phyloP scores from a whole-genome alignment of 2,329 filamentous ascomycete genomes.

The Coniochaeta prunicola region DNA sequence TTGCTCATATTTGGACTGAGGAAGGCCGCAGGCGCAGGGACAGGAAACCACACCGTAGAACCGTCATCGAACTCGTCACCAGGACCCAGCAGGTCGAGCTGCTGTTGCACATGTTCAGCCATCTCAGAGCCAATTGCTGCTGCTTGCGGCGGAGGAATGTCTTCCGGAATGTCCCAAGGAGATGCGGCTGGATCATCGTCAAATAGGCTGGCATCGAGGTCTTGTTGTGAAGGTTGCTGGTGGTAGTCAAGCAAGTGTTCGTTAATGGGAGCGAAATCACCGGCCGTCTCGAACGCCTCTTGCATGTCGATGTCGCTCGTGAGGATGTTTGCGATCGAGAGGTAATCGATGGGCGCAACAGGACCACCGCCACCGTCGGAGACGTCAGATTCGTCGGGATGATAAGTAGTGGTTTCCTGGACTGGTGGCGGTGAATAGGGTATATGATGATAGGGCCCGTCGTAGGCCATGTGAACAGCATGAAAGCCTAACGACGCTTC shows the following conservation, averaged over 20 bases:
- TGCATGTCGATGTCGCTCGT: conserved; percentile 15
- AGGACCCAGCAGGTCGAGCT: conserved; percentile 4
- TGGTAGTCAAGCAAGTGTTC: conserved; percentile 1
- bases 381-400: conserved; percentile 14
- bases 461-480: conserved; percentile 2
- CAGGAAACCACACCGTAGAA: conserved; percentile 7
- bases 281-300: not conserved
- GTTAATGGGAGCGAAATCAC: not conserved
- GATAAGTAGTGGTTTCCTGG: not conserved
- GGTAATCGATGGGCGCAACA: conserved; percentile 9
- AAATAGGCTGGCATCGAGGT: not conserved
- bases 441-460: not conserved
- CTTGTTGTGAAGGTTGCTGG: not conserved
- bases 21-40: conserved; percentile 20
- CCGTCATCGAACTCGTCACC: conserved; percentile 1
- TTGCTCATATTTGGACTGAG: conserved; percentile 24
- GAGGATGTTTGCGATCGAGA: conserved; percentile 12
- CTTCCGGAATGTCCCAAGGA: not conserved
- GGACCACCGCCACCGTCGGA: conserved; percentile 14
- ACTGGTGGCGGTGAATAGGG: not conserved
- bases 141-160: not conserved
- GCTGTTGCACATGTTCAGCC: not conserved
- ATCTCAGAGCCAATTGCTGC: not conserved
- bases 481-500: not conserved
- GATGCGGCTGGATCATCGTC: not conserved